Evolutionary conservation across 352 stramenopile genomes (phyloP).

Genomic region (Discostella stelligera): DNA sequence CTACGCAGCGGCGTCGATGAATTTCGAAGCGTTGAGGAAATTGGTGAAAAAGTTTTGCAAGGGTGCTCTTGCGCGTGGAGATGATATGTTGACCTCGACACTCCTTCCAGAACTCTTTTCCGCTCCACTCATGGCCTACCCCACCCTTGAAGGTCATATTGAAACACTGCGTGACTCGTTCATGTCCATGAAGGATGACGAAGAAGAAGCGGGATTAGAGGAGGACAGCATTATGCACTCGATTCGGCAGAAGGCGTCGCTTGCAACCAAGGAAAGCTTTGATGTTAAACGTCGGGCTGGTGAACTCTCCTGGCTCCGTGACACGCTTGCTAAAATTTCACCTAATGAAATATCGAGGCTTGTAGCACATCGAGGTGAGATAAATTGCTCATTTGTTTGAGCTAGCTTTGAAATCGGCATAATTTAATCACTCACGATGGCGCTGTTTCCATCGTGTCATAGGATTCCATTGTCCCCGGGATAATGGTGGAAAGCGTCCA

Average conservation of each 20-base stretch:
- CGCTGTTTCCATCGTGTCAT: not conserved
- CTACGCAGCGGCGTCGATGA: slow-evolving; percentile 53
- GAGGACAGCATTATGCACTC: slow-evolving; percentile 21
- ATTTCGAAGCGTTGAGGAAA: slow-evolving; percentile 66
- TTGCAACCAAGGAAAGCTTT: slow-evolving; percentile 23
- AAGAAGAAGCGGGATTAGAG: slow-evolving; percentile 23
- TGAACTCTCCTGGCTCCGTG: slow-evolving; percentile 63
- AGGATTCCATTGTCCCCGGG: slow-evolving; percentile 66
- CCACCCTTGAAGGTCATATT: slow-evolving; percentile 48
- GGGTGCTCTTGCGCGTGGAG: slow-evolving; percentile 23
- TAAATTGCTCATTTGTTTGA: not conserved
- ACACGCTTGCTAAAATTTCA: slow-evolving; percentile 46
- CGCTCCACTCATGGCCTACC: slow-evolving; percentile 41
- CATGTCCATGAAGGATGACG: slow-evolving; percentile 31
- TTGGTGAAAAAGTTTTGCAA: slow-evolving; percentile 78
- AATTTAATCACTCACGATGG: not conserved
- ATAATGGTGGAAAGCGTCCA: slow-evolving; percentile 58
- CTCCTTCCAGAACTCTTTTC: slow-evolving; percentile 65
- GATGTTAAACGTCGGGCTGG: slow-evolving; percentile 38
- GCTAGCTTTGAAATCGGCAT: not conserved
- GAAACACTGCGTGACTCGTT: slow-evolving; percentile 51
- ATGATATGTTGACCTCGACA: slow-evolving; percentile 37
- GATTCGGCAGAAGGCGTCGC: slow-evolving; percentile 36
- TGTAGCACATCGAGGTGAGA: slow-evolving; percentile 69
- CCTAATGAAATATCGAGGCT: slow-evolving; percentile 37